Evolutionary conservation across 2,329 filamentous ascomycete genomes (phyloP).

Genomic region (Alternaria angustiovoidea): DNA sequence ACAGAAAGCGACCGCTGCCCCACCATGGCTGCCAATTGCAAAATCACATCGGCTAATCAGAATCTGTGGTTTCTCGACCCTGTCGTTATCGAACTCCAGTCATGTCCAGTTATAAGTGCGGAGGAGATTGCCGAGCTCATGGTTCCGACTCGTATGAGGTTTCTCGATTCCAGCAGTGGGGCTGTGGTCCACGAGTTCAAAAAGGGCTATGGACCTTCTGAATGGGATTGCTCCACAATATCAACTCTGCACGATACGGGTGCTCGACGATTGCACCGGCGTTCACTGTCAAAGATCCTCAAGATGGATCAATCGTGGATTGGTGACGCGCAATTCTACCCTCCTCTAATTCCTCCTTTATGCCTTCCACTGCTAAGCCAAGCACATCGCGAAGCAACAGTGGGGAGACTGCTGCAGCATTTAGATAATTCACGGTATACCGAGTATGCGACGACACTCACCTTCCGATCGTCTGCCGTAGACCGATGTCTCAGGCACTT

Average conservation of each 20-base stretch:
- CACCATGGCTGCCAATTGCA: background rate
- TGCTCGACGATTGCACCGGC: background rate
- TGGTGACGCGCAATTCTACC: background rate
- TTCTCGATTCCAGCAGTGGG: background rate
- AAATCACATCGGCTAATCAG: background rate
- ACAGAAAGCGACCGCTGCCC: background rate
- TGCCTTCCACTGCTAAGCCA: background rate
- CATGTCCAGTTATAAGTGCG: background rate
- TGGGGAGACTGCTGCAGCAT: background rate
- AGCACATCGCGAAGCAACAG: background rate
- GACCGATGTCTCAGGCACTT: background rate
- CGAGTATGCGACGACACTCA: background rate
- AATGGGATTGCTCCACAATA: background rate
- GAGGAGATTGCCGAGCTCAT: constrained; percentile 4
- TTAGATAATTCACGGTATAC: background rate
- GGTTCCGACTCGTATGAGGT: background rate
- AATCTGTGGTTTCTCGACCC: background rate
- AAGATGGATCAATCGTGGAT: background rate
- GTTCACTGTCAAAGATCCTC: background rate
- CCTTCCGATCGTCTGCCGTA: background rate
- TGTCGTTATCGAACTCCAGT: background rate
- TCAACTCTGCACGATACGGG: background rate
- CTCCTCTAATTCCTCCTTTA: background rate
- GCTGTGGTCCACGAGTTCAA: background rate
- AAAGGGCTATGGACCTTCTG: background rate